Percentiles rank a stretch among this genome's conserved stretches.
Conservation (phyloP, 2,329 filamentous ascomycete genomes). For the Colletotrichum somersetense region DNA sequence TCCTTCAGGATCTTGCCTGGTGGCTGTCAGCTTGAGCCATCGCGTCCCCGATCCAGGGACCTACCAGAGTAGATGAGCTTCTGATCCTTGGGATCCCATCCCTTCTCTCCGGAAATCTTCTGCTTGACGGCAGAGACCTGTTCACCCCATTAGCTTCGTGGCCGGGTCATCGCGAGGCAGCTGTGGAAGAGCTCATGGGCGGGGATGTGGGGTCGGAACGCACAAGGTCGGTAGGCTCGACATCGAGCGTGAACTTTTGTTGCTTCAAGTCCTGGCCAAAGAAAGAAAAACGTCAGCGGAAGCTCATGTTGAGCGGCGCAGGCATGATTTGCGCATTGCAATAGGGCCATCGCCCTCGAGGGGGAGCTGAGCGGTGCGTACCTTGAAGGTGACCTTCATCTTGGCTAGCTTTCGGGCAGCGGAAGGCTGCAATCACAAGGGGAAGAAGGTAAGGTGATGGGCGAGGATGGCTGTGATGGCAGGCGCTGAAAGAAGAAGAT, state of each 20-base stretch:
- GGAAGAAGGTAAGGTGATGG: background rate
- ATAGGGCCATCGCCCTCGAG: background rate
- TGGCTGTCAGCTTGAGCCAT: constrained; percentile 18
- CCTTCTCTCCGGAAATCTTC: constrained; percentile 92
- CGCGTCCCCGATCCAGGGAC: constrained; percentile 47
- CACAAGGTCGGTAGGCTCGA: constrained; percentile 93
- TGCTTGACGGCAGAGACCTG: constrained; percentile 93
- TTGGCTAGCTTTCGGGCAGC: constrained; percentile 57
- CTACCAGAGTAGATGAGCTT: constrained; percentile 99
- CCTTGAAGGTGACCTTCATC: constrained; percentile 79
- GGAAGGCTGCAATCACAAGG: constrained; percentile 44
- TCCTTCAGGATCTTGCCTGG: constrained; percentile 98
- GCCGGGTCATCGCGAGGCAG: constrained; percentile 32
- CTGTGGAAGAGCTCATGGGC: constrained; percentile 39
- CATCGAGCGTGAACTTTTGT: constrained; percentile 97
- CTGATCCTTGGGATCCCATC: constrained; percentile 90
- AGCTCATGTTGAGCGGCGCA: constrained; percentile 19
- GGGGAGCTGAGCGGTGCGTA: constrained; percentile 51
- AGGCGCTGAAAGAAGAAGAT: constrained; percentile 20
- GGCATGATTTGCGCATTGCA: background rate
- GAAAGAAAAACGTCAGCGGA: constrained; percentile 23
- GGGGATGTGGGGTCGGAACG: constrained; percentile 55
- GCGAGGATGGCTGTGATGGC: constrained; percentile 6
- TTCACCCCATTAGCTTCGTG: constrained; percentile 44
- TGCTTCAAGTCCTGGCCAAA: constrained; percentile 89